A percentile compares a stretch with the other conserved stretches of the same genome.
Evolutionary conservation across 371 early-diverging fungal species (phyloP).

Genomic region (Mucor saturninus): DNA sequence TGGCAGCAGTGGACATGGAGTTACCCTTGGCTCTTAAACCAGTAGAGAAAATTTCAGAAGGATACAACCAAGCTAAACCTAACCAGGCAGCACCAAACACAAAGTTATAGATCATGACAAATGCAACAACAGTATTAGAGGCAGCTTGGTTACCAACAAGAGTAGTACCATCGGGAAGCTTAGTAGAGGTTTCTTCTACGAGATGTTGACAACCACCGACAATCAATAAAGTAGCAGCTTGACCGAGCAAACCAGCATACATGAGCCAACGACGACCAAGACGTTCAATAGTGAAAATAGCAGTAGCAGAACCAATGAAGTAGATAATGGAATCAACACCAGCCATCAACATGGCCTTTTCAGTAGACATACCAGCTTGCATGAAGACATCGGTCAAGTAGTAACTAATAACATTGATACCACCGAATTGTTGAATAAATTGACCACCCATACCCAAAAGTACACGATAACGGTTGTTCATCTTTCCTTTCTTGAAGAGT

Average conservation of each 20-base stretch:
- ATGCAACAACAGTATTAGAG: conserved; percentile 42
- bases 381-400: conserved; percentile 51
- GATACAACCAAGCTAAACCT: conserved; percentile 65
- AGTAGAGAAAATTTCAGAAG: conserved; percentile 68
- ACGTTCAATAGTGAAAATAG: conserved; percentile 52
- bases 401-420: conserved; percentile 49
- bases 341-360: conserved; percentile 52
- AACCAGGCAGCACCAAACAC: conserved; percentile 64
- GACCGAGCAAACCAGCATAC: conserved; percentile 35
- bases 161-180: too few species aligned
- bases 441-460: conserved; percentile 58
- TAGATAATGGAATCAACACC: conserved; percentile 53
- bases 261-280: conserved; percentile 56
- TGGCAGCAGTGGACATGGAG: conserved; percentile 59
- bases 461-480: conserved; percentile 58
- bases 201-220: conserved; percentile 52
- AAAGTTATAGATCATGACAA: conserved; percentile 50
- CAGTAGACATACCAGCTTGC: conserved; percentile 48
- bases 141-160: conserved; percentile 33
- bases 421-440: conserved; percentile 54
- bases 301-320: conserved; percentile 55
- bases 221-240: conserved; percentile 45
- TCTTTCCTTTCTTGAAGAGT: conserved; percentile 48
- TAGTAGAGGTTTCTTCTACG: conserved; percentile 17
- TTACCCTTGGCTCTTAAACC: conserved; percentile 53